Percentiles rank a stretch among this genome's conserved stretches.
Conservation (phyloP, 2,329 filamentous ascomycete species). For the Aspergillus luchuensis region DNA sequence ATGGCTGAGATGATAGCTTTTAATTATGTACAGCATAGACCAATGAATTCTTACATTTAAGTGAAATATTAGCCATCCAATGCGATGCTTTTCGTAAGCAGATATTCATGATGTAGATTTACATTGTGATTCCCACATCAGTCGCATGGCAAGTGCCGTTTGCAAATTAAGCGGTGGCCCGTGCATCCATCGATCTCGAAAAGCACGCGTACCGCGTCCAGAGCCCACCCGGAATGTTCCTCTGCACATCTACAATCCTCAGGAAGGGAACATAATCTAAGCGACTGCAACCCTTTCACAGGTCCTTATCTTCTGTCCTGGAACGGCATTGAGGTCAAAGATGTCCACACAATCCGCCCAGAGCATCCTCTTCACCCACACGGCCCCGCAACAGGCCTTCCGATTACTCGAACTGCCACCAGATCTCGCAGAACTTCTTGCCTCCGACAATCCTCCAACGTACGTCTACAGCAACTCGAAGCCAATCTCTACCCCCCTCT, state of each 20-base stretch:
- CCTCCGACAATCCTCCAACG: constrained; percentile 47
- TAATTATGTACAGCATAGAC: constrained; percentile 9
- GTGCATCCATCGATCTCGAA: constrained; percentile 24
- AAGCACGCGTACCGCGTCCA: constrained; percentile 25
- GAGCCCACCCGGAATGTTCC: neutral
- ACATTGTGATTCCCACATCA: neutral
- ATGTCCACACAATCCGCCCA: constrained; percentile 45
- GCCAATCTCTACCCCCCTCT: neutral
- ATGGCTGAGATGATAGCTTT: constrained; percentile 3
- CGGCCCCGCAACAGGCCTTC: constrained; percentile 54
- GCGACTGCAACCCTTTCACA: neutral
- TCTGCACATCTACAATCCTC: neutral
- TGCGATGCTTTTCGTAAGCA: neutral
- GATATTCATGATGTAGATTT: neutral
- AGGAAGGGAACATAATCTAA: neutral
- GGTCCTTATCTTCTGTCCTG: neutral
- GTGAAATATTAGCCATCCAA: neutral
- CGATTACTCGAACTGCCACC: constrained; percentile 63
- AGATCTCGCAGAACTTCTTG: constrained; percentile 57
- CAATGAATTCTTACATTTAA: neutral
- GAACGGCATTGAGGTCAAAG: neutral
- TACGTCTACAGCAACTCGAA: constrained; percentile 24
- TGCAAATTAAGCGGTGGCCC: constrained; percentile 36
- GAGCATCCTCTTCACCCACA: constrained; percentile 45
- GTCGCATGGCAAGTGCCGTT: neutral